Evolutionary conservation across 129 eudicot genomes (phyloP).

Genomic region (Oenanthe sinensis): DNA sequence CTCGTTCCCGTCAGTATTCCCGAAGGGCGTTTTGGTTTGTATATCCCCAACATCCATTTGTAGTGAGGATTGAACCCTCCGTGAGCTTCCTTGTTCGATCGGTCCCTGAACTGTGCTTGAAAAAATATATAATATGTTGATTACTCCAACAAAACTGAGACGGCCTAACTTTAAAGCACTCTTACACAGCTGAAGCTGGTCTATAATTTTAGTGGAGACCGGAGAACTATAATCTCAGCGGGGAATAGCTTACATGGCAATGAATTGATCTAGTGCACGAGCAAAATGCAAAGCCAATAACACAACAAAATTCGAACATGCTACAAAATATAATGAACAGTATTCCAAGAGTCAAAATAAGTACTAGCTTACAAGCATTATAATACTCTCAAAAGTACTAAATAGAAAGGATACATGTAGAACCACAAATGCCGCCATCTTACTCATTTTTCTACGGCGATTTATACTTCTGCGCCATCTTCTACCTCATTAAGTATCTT

Average conservation of each 20-base stretch:
- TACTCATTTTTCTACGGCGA: not conserved
- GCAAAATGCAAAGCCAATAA: not conserved
- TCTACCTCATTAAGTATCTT: conserved; percentile 32
- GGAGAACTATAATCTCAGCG: not conserved
- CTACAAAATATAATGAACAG: not conserved
- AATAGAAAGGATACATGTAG: not conserved
- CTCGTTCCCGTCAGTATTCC: too few relatives aligned
- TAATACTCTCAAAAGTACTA: not conserved
- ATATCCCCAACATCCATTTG: too few relatives aligned
- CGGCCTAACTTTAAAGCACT: too few relatives aligned
- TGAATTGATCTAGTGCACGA: not conserved
- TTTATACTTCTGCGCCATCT: conserved; percentile 19
- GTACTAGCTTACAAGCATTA: not conserved
- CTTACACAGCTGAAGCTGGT: not conserved
- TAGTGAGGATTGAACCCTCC: too few relatives aligned
- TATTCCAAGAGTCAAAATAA: not conserved
- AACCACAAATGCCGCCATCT: not conserved
- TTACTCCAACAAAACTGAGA: too few relatives aligned
- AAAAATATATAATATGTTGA: too few relatives aligned
- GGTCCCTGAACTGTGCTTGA: too few relatives aligned
- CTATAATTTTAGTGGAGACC: not conserved
- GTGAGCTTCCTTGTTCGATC: too few relatives aligned
- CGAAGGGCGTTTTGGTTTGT: too few relatives aligned
- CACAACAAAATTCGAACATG: not conserved
- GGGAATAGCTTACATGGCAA: not conserved